Conservation (phyloP, 2,329 filamentous ascomycete genomes). For the Trichophyton mentagrophytes region DNA sequence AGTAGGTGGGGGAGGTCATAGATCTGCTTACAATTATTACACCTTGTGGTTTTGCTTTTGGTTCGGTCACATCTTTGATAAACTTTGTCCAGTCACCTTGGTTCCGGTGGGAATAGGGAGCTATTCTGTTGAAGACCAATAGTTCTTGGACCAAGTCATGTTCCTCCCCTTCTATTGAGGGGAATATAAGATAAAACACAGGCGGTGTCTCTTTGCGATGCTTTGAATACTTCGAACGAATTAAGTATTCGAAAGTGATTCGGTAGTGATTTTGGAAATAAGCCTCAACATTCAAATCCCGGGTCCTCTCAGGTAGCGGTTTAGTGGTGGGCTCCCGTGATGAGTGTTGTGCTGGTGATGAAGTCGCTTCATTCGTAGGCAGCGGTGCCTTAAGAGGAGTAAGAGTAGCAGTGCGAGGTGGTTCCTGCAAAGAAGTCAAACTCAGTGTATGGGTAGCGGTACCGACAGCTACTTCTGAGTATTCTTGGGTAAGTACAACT, state of each 20-base stretch:
- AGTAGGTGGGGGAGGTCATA: background rate
- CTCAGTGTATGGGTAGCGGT: background rate
- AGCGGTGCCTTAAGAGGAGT: background rate
- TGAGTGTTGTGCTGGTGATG: background rate
- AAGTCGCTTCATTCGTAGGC: background rate
- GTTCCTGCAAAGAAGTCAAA: background rate
- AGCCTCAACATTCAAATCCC: conserved; percentile 7
- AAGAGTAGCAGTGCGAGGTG: background rate
- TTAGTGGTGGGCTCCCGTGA: background rate
- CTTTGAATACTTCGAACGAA: conserved; percentile 13
- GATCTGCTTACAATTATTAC: conserved; percentile 22
- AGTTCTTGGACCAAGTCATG: conserved; percentile 18
- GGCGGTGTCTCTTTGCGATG: conserved; percentile 14
- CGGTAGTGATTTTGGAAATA: conserved; percentile 13
- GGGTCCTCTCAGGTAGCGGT: background rate
- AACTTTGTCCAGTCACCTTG: conserved; percentile 28
- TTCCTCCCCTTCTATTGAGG: conserved; percentile 17
- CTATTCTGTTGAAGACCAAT: conserved; percentile 18
- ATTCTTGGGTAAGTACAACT: too few species aligned
- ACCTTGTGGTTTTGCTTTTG: conserved; percentile 14
- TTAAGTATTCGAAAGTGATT: conserved; percentile 21
- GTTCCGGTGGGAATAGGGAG: conserved; percentile 21
- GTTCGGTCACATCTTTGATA: conserved; percentile 15
- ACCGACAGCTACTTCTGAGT: background rate
- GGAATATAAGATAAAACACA: conserved; percentile 27